Base-by-base conservation (phyloP, 2,329 filamentous ascomycete genomes). In the Fusarium sp. region DNA sequence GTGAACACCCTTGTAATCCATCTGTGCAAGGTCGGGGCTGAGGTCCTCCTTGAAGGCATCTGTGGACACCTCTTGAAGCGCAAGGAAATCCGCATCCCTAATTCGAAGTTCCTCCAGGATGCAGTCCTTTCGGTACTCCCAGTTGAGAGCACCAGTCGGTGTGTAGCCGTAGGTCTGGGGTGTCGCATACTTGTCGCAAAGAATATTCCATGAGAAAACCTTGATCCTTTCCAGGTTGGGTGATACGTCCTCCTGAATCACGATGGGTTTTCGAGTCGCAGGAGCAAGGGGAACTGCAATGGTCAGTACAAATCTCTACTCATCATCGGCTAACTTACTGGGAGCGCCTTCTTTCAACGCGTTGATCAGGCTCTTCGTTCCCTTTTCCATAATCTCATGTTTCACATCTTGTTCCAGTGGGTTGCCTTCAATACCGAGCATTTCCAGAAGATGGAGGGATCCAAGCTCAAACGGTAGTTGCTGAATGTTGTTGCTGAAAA, bases 31-130 rank as follows among this genome's bases (percentile, higher is more conserved):
- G 65, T 94, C 89, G n/a, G 93, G 92, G 63, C 92, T 90, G 83
- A 98, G 96, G 75, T 92, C 97, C 65, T 95, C 93, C 77, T 97
- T 92, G 83, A 97, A 98, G 55, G 92, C 95, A 74, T 97, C 93
- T 56, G 91, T 91, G 55, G 97, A 95, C 40, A 98, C 92, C 79
- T 99, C 96, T 78, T 99, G 96, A 45, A 99, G 84, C 77, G 94
- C 97, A 53, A 98, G 85, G 74, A 99, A 92, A 80, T 99, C 96
- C 52, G 95, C 91, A 74, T 95, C 88, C 64, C 93, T 89, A 28
- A 89, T 87, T 58, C 90, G 87, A 54, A 99, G 88, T 79, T 98
- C 95, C 50, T 91, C 90, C 59, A 98, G 82, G 66, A 99, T 96
- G 60, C 92, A 88, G 59, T 92, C 89, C 75, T 91, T 92, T 56